These are phyloP conservation scores for Gliomastix tumulicola DNA, from an alignment of 2,329 filamentous ascomycete genomes.

Conservation along the genomic window DNA sequence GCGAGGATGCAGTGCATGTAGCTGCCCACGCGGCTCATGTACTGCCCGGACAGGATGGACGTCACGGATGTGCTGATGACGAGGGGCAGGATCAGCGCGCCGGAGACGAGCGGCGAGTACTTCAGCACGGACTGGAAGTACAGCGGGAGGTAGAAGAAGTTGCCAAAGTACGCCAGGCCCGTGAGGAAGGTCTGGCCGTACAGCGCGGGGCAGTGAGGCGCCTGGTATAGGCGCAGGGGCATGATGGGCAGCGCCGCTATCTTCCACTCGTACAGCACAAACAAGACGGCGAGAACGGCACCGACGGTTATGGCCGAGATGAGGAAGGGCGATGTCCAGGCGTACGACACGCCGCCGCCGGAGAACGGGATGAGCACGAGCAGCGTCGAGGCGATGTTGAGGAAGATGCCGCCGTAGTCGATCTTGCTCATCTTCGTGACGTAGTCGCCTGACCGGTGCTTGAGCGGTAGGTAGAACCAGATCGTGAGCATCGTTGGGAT, in stretches of 20 bases:
- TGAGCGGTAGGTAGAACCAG: slow-evolving; percentile 16
- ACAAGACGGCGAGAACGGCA: slow-evolving; percentile 11
- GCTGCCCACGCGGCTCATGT: slow-evolving; percentile 16
- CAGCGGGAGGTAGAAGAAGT: slow-evolving; percentile 19
- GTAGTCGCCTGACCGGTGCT: slow-evolving; percentile 14
- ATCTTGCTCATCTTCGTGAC: slow-evolving; percentile 15
- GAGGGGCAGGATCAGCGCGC: slow-evolving; percentile 18
- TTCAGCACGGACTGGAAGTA: slow-evolving; percentile 23
- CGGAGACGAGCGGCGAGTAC: slow-evolving; percentile 17
- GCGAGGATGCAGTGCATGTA: slow-evolving; percentile 19
- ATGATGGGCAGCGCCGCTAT: slow-evolving; percentile 16
- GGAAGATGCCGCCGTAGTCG: slow-evolving; percentile 17
- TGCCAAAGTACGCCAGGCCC: slow-evolving; percentile 19
- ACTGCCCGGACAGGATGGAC: slow-evolving; percentile 21
- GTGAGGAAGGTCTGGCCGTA: slow-evolving; percentile 15
- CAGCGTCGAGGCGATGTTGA: slow-evolving; percentile 15
- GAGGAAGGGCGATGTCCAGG: slow-evolving; percentile 16
- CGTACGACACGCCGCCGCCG: slow-evolving; percentile 14
- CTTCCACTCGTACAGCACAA: slow-evolving; percentile 19
- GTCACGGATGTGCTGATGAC: slow-evolving; percentile 15
- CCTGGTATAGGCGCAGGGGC: slow-evolving; percentile 14
- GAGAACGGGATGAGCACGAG: slow-evolving; percentile 17
- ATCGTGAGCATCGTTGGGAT: slow-evolving; percentile 12
- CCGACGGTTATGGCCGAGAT: slow-evolving; percentile 13
- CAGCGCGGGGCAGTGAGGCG: slow-evolving; percentile 11